Conservation (phyloP, 2,329 filamentous ascomycete genomes). For the Cercospora berteroae region DNA sequence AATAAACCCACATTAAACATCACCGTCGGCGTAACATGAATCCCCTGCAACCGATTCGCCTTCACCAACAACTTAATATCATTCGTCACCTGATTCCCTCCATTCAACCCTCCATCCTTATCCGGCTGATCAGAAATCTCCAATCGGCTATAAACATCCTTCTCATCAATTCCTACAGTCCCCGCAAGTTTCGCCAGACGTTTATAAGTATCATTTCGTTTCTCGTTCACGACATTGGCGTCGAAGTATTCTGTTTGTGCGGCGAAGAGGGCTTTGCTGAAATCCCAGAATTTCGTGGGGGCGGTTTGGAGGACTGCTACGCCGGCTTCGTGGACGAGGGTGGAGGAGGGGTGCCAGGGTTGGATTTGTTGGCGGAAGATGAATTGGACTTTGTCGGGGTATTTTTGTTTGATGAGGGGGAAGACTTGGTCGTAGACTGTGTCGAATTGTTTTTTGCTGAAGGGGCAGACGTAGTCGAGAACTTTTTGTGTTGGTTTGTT, state of each 20-base stretch:
- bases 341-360: conserved; percentile 73
- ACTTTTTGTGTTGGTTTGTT: conserved; percentile 43
- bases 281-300: conserved; percentile 72
- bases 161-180: conserved; percentile 67
- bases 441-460: conserved; percentile 71
- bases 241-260: conserved; percentile 81
- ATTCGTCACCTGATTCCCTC: conserved; percentile 76
- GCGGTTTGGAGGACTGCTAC: conserved; percentile 72
- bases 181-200: conserved; percentile 73
- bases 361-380: conserved; percentile 76
- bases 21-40: conserved; percentile 90
- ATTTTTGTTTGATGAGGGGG: conserved; percentile 62
- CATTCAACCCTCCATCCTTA: conserved; percentile 68
- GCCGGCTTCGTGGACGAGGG: conserved; percentile 72
- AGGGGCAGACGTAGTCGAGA: conserved; percentile 89
- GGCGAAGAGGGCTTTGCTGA: conserved; percentile 66
- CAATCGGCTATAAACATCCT: conserved; percentile 67
- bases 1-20: conserved; percentile 66
- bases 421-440: conserved; percentile 67
- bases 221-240: conserved; percentile 76
- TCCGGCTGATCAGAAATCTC: conserved; percentile 65
- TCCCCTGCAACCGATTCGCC: conserved; percentile 67
- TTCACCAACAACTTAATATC: conserved; percentile 64
- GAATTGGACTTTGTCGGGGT: conserved; percentile 63
- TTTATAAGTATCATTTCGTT: conserved; percentile 77